Evolutionary conservation across 495 filamentous ascomycete species (phyloP), one percentile per base, ranked within the genome.

Genomic region (Chaetomium tenue): DNA sequence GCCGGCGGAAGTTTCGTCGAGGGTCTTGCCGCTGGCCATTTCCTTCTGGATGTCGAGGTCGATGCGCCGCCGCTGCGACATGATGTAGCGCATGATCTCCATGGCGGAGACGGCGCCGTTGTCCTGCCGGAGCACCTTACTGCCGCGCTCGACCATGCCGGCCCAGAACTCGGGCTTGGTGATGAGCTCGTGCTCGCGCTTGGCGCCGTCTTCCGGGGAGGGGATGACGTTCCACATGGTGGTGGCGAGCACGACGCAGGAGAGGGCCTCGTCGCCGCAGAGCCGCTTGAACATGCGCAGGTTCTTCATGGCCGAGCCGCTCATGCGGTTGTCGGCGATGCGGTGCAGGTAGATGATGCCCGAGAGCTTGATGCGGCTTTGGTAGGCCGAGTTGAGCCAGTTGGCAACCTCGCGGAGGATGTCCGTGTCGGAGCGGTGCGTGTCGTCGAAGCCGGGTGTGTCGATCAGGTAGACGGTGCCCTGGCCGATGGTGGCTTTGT

Each of bases 321-420:
- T 30, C 71, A 83, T 72, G 1, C 76, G 66, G 0, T 39, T 46
- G 13, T 82, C 74, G 8, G 56, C 68, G 58, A 83, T 85, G 0
- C 70, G 69, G 65, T 84, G 81, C 2, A 82, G 69, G 63, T 81
- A 80, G 22, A 80, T 71, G 56, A 79, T 77, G 1, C 75, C 75
- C 15, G 26, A 25, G 0, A 74, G 60, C 3, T 40, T 42, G n/a
- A 67, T 58, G 0, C 55, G n/a, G 26, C 60, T 58, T 1, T 30
- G 22, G 44, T 67, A 61, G 3, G 59, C 18, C 54, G 4, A 51
- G 2, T 56, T 44, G 0, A 83, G 67, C 50, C 70, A 63, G 2
- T 37, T 51, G 0, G 77, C 68, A 4, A 82, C 76, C 23, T 76
- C 66, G 9, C 51, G 28, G 6, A 82, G 69, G 11, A 83, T 70